Conservation (phyloP, 768 basidiomycete species). For the Gymnopilus junonius region DNA sequence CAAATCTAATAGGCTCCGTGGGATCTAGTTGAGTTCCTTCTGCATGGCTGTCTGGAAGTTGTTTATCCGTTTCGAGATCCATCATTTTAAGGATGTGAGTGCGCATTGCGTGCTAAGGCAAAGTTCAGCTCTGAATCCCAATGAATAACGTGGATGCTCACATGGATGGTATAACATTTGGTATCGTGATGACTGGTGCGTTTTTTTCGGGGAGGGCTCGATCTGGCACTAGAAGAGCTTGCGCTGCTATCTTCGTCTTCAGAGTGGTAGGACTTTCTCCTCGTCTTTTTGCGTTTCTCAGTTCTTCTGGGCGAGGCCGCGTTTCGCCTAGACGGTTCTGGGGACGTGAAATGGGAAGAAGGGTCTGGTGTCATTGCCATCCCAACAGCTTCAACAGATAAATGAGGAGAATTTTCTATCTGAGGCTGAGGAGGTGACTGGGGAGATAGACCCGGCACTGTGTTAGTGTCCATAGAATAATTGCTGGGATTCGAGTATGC, state of each 20-base stretch:
- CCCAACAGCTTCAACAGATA: conserved; percentile 14
- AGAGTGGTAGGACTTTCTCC: conserved; percentile 36
- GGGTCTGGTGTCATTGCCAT: conserved; percentile 24
- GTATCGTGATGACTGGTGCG: conserved; percentile 66
- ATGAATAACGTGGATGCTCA: conserved; percentile 31
- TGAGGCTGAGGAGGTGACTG: conserved; percentile 2
- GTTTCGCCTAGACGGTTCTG: conserved; percentile 28
- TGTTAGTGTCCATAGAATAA: background rate
- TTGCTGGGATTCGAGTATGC: background rate
- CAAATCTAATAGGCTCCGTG: conserved; percentile 69
- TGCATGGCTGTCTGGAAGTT: conserved; percentile 62
- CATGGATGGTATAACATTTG: conserved; percentile 71
- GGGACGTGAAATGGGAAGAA: conserved; percentile 28
- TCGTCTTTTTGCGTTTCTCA: conserved; percentile 31
- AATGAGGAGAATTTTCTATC: conserved; percentile 6
- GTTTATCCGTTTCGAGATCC: conserved; percentile 56
- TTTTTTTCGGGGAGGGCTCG: conserved; percentile 34
- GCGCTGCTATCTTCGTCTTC: conserved; percentile 43
- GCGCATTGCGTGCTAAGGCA: conserved; percentile 69
- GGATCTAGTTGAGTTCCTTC: conserved; percentile 53
- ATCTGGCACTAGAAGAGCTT: conserved; percentile 33
- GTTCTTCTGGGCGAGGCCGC: conserved; percentile 12
- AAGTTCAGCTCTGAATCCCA: background rate
- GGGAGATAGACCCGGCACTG: background rate
- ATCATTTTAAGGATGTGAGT: conserved; percentile 65